phyloP scores from a whole-genome alignment of 1,284 basidiomycete species.

The Coniferiporia weirii region DNA sequence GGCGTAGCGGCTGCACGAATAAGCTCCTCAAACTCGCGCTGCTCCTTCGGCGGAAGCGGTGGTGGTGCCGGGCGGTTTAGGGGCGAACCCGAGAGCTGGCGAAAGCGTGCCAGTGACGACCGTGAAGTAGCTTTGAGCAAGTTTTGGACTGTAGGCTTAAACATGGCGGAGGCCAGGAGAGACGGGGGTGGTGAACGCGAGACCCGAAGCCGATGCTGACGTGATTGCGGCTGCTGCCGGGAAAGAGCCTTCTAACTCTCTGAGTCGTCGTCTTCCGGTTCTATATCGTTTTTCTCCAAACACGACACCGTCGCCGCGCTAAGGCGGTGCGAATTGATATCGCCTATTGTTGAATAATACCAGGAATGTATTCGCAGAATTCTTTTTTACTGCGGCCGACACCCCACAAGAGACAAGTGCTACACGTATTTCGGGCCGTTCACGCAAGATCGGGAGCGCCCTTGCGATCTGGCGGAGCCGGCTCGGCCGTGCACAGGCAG shows the following conservation, averaged over 20 bases:
- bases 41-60: conserved; percentile 62
- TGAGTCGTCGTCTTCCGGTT: too few relatives aligned
- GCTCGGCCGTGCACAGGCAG: neutral
- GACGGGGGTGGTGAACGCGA: neutral
- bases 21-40: conserved; percentile 73
- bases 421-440: too few relatives aligned
- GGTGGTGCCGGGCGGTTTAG: conserved; percentile 60
- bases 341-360: too few relatives aligned
- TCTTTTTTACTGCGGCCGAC: too few relatives aligned
- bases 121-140: neutral
- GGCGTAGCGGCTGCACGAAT: conserved; percentile 50
- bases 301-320: too few relatives aligned
- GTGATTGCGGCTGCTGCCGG: neutral
- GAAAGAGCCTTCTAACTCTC: too few relatives aligned
- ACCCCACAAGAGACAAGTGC: too few relatives aligned
- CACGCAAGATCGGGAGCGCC: neutral
- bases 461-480: neutral
- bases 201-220: neutral
- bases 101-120: neutral
- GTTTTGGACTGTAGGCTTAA: too few relatives aligned
- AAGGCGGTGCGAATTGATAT: too few relatives aligned
- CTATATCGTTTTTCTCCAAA: too few relatives aligned
- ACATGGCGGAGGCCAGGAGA: neutral
- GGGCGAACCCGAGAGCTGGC: conserved; percentile 27
- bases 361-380: too few relatives aligned